phyloP scores from a whole-genome alignment of 371 early-diverging fungal genomes.

The Encephalitozoon intestinalis region DNA sequence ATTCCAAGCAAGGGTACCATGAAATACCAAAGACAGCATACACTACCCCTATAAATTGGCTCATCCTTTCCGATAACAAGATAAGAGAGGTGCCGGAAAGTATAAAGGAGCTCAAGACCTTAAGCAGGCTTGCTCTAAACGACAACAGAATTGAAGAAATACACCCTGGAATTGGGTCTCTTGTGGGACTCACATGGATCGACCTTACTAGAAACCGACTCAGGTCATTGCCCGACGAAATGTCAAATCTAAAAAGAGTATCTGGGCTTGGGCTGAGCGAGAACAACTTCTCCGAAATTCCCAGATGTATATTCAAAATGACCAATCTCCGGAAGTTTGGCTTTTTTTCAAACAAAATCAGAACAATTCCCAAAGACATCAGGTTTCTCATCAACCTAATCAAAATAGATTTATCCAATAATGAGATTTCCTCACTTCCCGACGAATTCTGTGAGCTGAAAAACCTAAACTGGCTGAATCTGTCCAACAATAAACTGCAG shows the following conservation, averaged over 20 bases:
- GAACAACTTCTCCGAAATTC: slow-evolving; percentile 59
- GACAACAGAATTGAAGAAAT: slow-evolving; percentile 59
- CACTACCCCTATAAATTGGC: slow-evolving; percentile 49
- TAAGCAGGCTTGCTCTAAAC: slow-evolving; percentile 60
- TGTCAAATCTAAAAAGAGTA: slow-evolving; percentile 61
- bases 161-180: slow-evolving; percentile 35
- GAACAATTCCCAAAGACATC: slow-evolving; percentile 56
- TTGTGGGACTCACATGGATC: slow-evolving; percentile 58
- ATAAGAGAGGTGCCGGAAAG: slow-evolving; percentile 48
- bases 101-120: slow-evolving; percentile 46
- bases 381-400: slow-evolving; percentile 59
- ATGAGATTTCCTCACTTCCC: slow-evolving; percentile 63
- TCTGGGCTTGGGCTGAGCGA: slow-evolving; percentile 64
- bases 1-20: slow-evolving; percentile 22
- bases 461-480: slow-evolving; percentile 66
- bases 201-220: slow-evolving; percentile 61
- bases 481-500: slow-evolving; percentile 65
- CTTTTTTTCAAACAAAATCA: slow-evolving; percentile 64
- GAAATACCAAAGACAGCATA: slow-evolving; percentile 43
- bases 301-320: slow-evolving; percentile 62
- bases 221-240: slow-evolving; percentile 57
- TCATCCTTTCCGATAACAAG: slow-evolving; percentile 60
- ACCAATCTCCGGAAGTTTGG: slow-evolving; percentile 64
- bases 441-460: slow-evolving; percentile 62
- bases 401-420: slow-evolving; percentile 66